Evolutionary conservation across 148 eudicot species (phyloP).

Genomic region (Suaeda aralocaspica): DNA sequence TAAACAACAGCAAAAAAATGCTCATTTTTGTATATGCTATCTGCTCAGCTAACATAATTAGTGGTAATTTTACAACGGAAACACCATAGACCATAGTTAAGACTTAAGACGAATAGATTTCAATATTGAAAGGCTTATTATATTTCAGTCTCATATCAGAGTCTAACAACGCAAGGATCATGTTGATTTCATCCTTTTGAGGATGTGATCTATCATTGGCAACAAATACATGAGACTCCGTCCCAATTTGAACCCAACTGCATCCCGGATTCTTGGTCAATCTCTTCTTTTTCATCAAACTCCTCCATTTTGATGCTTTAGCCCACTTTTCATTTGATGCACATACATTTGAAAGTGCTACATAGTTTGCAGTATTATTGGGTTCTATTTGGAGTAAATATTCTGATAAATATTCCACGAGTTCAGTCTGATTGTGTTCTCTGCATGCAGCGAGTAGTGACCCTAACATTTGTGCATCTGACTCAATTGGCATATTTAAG

Average conservation of each 20-base stretch:
- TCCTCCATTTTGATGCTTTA: slow-evolving; percentile 33
- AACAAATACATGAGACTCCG: slow-evolving; percentile 38
- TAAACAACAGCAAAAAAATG: neutral
- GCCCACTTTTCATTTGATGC: slow-evolving; percentile 42
- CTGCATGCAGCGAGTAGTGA: slow-evolving; percentile 41
- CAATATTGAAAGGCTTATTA: slow-evolving; percentile 5
- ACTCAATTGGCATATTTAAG: slow-evolving; percentile 15
- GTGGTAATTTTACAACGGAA: neutral
- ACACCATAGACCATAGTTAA: neutral
- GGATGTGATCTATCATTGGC: slow-evolving; percentile 43
- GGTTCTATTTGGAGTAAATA: slow-evolving; percentile 30
- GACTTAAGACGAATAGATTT: slow-evolving; percentile 14
- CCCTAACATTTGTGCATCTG: slow-evolving; percentile 27
- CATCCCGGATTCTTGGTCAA: slow-evolving; percentile 39
- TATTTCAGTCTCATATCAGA: slow-evolving; percentile 32
- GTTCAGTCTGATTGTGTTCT: slow-evolving; percentile 32
- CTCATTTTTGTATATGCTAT: neutral
- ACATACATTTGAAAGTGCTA: slow-evolving; percentile 37
- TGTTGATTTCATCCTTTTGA: slow-evolving; percentile 30
- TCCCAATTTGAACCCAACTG: slow-evolving; percentile 49
- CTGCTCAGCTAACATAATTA: neutral
- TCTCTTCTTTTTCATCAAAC: slow-evolving; percentile 34
- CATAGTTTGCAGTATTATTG: slow-evolving; percentile 33
- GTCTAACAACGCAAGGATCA: slow-evolving; percentile 28
- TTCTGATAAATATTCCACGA: slow-evolving; percentile 28